Evolutionary conservation across 2,329 filamentous ascomycete genomes (phyloP).

Genomic region (Sclerotinia spermophila): DNA sequence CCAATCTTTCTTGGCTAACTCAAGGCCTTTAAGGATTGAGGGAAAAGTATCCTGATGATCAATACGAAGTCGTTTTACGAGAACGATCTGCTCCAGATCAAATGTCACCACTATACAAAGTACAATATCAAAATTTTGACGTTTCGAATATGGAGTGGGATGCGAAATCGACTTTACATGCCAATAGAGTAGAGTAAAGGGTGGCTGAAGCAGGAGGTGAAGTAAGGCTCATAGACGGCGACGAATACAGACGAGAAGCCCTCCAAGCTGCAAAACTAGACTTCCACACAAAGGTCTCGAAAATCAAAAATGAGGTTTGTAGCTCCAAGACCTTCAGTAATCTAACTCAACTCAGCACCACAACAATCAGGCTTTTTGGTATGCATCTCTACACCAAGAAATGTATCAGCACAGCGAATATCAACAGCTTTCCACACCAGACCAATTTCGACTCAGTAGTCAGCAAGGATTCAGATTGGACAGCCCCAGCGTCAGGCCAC

Average conservation of each 20-base stretch:
- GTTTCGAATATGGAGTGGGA: conserved; percentile 18
- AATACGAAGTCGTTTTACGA: conserved; percentile 9
- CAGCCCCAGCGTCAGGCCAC: not conserved
- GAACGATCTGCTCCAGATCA: conserved; percentile 2
- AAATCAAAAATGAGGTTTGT: not conserved
- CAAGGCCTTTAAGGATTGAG: conserved; percentile 12
- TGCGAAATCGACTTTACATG: conserved; percentile 12
- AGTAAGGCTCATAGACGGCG: not conserved
- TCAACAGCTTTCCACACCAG: not conserved
- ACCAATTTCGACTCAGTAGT: not conserved
- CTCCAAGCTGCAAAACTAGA: conserved; percentile 3
- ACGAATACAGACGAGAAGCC: conserved; percentile 1
- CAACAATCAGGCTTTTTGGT: not conserved
- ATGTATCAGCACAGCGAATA: not conserved
- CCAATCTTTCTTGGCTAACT: conserved; percentile 15
- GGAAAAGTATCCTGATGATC: conserved; percentile 14
- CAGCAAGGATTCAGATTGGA: not conserved
- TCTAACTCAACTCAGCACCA: not conserved
- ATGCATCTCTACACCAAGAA: not conserved
- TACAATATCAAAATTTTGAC: conserved; percentile 16
- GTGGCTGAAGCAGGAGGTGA: not conserved
- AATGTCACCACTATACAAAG: conserved; percentile 16
- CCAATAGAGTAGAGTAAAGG: conserved; percentile 7
- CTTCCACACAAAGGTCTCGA: not conserved
- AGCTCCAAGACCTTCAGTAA: not conserved